phyloP scores from a whole-genome alignment of 495 filamentous ascomycete genomes.

The Podospora appendiculata region DNA sequence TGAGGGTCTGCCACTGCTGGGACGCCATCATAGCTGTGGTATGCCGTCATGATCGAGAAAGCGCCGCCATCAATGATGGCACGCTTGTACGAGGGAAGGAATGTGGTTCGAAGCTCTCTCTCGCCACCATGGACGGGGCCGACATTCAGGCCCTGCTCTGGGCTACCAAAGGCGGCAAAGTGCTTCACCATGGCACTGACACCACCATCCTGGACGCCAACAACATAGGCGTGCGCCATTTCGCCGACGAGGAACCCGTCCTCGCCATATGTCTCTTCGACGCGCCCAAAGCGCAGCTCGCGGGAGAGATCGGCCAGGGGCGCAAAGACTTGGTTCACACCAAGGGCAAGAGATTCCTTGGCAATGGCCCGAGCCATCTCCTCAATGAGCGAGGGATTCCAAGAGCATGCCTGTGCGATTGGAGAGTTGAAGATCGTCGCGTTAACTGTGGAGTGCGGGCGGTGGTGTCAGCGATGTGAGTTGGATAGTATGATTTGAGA shows the following conservation, averaged over 20 bases:
- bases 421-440: constrained; percentile 71
- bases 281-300: constrained; percentile 59
- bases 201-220: constrained; percentile 53
- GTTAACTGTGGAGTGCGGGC: constrained; percentile 37
- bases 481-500: not conserved
- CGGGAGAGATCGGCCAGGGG: constrained; percentile 60
- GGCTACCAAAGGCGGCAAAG: constrained; percentile 55
- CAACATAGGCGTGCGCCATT: constrained; percentile 52
- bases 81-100: constrained; percentile 57
- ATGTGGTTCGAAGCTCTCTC: constrained; percentile 59
- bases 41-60: constrained; percentile 60
- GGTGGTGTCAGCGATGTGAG: not conserved
- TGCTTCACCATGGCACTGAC: constrained; percentile 66
- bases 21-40: constrained; percentile 62
- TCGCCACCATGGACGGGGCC: constrained; percentile 62
- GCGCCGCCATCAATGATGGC: constrained; percentile 62
- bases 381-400: constrained; percentile 49
- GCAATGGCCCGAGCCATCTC: constrained; percentile 56
- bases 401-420: constrained; percentile 61
- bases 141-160: constrained; percentile 62
- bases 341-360: constrained; percentile 52
- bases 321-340: constrained; percentile 62
- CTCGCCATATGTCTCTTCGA: constrained; percentile 63
- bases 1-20: constrained; percentile 54
- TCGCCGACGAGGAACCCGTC: constrained; percentile 52